A percentile compares a stretch with the other conserved stretches of the same genome.
Conservation (phyloP, 1,284 basidiomycete genomes). For the Phylloporus sp. region DNA sequence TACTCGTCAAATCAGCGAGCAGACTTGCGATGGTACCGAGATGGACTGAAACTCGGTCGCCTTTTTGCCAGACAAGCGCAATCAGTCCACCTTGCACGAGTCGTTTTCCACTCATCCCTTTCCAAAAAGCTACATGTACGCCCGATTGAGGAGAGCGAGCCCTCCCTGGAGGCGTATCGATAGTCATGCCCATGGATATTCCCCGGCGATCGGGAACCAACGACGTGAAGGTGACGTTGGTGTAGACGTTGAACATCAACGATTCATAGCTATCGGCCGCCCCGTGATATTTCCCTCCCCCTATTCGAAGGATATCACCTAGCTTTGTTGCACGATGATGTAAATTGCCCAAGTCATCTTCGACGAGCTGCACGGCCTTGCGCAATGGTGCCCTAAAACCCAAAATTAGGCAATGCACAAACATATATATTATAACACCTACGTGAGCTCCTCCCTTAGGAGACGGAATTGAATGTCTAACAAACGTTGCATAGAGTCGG, state of each 20-base stretch:
- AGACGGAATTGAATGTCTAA: constrained; percentile 77
- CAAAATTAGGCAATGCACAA: background rate
- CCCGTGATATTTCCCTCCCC: constrained; percentile 57
- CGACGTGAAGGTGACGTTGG: constrained; percentile 51
- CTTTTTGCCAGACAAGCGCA: constrained; percentile 56
- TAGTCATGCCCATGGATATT: constrained; percentile 51
- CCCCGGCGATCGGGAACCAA: constrained; percentile 57
- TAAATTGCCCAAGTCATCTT: constrained; percentile 48
- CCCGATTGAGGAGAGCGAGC: constrained; percentile 49
- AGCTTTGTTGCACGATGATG: constrained; percentile 40
- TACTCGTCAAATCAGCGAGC: constrained; percentile 49
- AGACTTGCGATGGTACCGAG: constrained; percentile 58
- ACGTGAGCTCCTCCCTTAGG: constrained; percentile 74
- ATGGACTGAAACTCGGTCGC: constrained; percentile 45
- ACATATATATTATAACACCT: constrained; percentile 31
- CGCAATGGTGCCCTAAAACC: constrained; percentile 57
- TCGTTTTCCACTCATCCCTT: constrained; percentile 57
- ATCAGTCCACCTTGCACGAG: constrained; percentile 65
- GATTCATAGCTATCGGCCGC: constrained; percentile 48
- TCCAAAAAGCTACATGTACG: constrained; percentile 59
- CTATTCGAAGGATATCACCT: constrained; percentile 46
- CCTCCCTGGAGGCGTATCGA: constrained; percentile 62
- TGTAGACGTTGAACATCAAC: constrained; percentile 66
- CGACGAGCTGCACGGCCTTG: constrained; percentile 53
- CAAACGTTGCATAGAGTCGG: constrained; percentile 64